Percentiles rank a stretch among this genome's conserved stretches.
phyloP scores from a whole-genome alignment of 2,329 filamentous ascomycete species.

The Aspergillus ibericus region DNA sequence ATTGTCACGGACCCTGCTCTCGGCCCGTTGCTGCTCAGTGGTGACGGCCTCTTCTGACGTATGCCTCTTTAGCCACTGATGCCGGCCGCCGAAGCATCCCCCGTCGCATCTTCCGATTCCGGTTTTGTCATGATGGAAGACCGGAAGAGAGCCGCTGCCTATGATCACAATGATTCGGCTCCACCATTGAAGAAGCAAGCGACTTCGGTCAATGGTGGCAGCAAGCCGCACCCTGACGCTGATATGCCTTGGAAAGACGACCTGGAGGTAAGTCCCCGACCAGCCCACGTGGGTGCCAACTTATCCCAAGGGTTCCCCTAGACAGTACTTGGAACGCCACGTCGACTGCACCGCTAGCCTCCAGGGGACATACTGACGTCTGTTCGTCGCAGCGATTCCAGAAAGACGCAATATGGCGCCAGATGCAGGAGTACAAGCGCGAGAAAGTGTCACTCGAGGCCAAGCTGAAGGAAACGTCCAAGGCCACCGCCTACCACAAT shows the following conservation, averaged over 20 bases:
- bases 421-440: constrained; percentile 97
- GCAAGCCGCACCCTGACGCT: constrained; percentile 63
- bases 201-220: constrained; percentile 69
- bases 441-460: constrained; percentile 80
- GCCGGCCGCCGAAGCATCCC: constrained; percentile 76
- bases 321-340: constrained; percentile 3
- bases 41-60: constrained; percentile 32
- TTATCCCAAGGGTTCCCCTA: constrained; percentile 14
- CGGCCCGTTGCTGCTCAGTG: constrained; percentile 37
- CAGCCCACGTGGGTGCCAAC: constrained; percentile 12
- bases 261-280: constrained; percentile 63
- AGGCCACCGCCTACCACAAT: constrained; percentile 78
- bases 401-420: constrained; percentile 94
- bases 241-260: constrained; percentile 71
- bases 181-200: constrained; percentile 91
- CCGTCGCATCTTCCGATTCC: constrained; percentile 72
- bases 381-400: constrained; percentile 68
- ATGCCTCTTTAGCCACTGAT: constrained; percentile 67
- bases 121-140: constrained; percentile 96
- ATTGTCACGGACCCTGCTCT: constrained; percentile 28
- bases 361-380: constrained; percentile 23
- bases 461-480: constrained; percentile 76
- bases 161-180: constrained; percentile 76
- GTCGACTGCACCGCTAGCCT: constrained; percentile 4
- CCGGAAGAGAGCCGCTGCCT: constrained; percentile 89